A percentile compares a stretch with the other conserved stretches of the same genome.
Conservation (phyloP, 495 filamentous ascomycete genomes). For the Podospora pseudocomata region DNA sequence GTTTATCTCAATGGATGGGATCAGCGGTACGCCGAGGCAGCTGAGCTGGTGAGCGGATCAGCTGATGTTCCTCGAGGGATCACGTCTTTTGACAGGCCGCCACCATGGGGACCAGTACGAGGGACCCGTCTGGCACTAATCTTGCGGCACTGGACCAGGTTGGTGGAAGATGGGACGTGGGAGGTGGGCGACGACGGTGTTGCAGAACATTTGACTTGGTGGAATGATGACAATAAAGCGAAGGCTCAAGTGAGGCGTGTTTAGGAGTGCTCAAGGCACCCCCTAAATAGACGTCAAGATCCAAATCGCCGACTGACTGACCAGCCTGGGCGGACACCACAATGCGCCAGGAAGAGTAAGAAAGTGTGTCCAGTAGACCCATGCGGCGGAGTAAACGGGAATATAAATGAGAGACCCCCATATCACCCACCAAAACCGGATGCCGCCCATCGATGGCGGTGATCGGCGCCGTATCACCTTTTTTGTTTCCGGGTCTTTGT, state of each 20-base stretch:
- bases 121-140: background rate
- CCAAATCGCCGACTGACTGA: background rate
- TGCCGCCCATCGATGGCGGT: background rate
- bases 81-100: background rate
- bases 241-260: background rate
- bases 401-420: background rate
- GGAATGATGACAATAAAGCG: background rate
- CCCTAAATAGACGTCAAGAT: background rate
- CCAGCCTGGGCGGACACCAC: conserved; percentile 6
- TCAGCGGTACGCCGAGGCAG: background rate
- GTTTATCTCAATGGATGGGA: background rate
- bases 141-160: background rate
- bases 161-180: background rate
- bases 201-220: background rate
- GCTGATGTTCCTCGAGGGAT: background rate
- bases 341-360: background rate
- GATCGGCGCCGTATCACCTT: background rate
- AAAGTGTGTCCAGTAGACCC: conserved; percentile 3
- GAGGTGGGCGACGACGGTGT: background rate
- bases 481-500: background rate
- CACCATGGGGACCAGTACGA: background rate
- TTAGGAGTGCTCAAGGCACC: background rate
- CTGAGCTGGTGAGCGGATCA: background rate
- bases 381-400: background rate
- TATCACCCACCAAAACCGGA: background rate